Conservation (phyloP, 2,329 filamentous ascomycete genomes). For the Alternaria conjuncta region DNA sequence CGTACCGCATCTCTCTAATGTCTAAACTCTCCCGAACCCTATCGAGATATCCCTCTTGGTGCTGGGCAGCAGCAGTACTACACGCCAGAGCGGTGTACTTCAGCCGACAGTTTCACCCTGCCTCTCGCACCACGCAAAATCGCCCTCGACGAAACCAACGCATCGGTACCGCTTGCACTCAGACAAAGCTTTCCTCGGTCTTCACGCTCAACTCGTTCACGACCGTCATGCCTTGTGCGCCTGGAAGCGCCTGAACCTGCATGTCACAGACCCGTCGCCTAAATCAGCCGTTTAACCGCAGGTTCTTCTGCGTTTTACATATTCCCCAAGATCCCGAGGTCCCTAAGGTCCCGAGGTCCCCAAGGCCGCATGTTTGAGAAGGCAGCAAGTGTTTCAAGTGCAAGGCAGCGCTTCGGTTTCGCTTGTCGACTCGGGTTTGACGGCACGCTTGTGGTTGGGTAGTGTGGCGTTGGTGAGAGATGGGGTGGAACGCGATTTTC, state of each 20-base stretch:
- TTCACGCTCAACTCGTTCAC: background rate
- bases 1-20: rapidly evolving
- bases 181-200: background rate
- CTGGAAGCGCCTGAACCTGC: background rate
- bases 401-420: background rate
- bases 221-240: background rate
- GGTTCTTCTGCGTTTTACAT: constrained; percentile 15
- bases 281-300: constrained; percentile 11
- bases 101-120: background rate
- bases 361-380: constrained; percentile 13
- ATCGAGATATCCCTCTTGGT: background rate
- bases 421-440: background rate
- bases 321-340: background rate
- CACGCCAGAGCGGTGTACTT: background rate
- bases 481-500: background rate
- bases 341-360: background rate
- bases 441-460: background rate
- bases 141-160: background rate
- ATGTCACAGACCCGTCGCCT: background rate
- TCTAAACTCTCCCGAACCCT: background rate
- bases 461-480: background rate
- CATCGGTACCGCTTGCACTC: background rate
- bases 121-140: background rate
- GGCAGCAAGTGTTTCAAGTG: constrained; percentile 3
- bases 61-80: background rate